Conservation (phyloP, 192 early-diverging fungal genomes). For the Phlyctochytrium planicorne region DNA sequence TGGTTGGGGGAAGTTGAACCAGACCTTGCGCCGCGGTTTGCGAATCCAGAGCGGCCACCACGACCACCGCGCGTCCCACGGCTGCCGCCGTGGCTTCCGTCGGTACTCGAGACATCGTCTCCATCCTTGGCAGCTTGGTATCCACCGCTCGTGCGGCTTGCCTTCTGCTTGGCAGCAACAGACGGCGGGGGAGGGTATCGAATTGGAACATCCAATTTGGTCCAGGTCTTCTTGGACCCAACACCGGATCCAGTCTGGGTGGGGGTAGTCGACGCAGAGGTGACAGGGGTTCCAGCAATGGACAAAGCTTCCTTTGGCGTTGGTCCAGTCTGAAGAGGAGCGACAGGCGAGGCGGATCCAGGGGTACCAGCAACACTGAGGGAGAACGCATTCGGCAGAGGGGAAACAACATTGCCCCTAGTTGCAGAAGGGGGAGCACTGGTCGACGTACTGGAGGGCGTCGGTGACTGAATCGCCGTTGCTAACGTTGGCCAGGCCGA, state of each 20-base stretch:
- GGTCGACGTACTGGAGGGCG: too few species aligned
- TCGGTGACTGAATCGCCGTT: not conserved
- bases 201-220: conserved; percentile 44
- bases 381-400: too few species aligned
- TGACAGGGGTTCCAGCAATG: not conserved
- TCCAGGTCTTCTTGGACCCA: conserved; percentile 26
- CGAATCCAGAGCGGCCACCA: not conserved
- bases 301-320: conserved; percentile 5
- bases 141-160: not conserved
- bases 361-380: too few species aligned
- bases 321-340: not conserved
- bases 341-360: not conserved
- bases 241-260: not conserved
- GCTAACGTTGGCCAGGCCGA: conserved; percentile 1
- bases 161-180: not conserved
- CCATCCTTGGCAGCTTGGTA: not conserved
- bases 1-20: conserved; percentile 1
- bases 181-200: conserved; percentile 33
- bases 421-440: too few species aligned
- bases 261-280: not conserved
- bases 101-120: not conserved
- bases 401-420: too few species aligned
- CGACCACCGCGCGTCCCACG: conserved; percentile 28
- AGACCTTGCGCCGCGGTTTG: not conserved
- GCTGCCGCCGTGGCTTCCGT: not conserved